Evolutionary conservation across 2,329 filamentous ascomycete species (phyloP).

Genomic region (Fusarium napiforme): DNA sequence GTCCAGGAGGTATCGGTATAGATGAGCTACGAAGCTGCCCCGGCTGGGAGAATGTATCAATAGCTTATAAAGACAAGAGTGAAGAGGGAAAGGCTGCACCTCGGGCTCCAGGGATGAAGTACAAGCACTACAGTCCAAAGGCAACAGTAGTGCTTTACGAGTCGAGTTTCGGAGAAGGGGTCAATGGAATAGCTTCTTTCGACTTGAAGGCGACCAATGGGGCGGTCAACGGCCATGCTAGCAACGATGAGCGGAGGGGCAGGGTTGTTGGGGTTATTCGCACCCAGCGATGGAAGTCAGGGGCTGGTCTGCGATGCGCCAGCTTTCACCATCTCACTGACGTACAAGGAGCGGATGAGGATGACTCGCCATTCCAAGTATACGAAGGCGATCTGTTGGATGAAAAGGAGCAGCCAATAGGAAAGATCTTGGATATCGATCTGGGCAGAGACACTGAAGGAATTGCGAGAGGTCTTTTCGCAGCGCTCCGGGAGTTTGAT

Average conservation of each 20-base stretch:
- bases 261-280: constrained; percentile 64
- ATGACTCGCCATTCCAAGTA: constrained; percentile 53
- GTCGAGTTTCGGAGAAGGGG: constrained; percentile 52
- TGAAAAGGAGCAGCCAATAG: constrained; percentile 47
- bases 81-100: constrained; percentile 74
- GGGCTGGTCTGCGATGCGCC: constrained; percentile 53
- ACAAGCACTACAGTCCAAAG: constrained; percentile 95
- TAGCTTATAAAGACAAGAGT: constrained; percentile 82
- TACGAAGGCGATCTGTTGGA: constrained; percentile 54
- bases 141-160: constrained; percentile 89
- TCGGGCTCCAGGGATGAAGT: constrained; percentile 97
- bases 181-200: constrained; percentile 50
- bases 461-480: constrained; percentile 90
- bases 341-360: constrained; percentile 39
- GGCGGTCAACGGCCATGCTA: constrained; percentile 38
- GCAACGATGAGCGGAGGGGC: constrained; percentile 22
- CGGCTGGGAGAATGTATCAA: constrained; percentile 83
- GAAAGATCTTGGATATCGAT: constrained; percentile 72
- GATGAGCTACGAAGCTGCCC: constrained; percentile 78
- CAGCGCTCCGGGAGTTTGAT: constrained; percentile 86
- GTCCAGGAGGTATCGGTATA: constrained; percentile 88
- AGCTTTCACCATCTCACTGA: constrained; percentile 39
- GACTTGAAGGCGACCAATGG: constrained; percentile 48
- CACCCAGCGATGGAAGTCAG: constrained; percentile 63
- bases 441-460: constrained; percentile 76